Base-by-base conservation (phyloP, 331 rosid species). In the Acacia concinna region DNA sequence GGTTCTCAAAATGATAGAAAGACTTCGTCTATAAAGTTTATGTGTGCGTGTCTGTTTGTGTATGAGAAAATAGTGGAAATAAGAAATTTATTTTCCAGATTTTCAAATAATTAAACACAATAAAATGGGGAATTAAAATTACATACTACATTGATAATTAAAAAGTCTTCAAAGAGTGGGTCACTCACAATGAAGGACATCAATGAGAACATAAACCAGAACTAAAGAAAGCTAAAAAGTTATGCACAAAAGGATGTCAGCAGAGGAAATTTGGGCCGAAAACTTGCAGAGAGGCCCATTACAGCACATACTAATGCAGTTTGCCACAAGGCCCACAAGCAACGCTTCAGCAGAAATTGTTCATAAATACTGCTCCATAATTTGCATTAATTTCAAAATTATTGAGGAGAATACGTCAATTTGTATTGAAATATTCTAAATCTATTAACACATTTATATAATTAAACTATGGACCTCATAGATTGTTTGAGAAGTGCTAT, bases 291-390 rank as follows among this genome's bases (percentile, higher is more conserved):
- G 9, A 87, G 40, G 10, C 96, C 96, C 84, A 84, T 81, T 6
- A 82, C 23, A 13, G 73, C 38, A 83, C 93, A 85, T 23, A 85
- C 88, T 76, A 90, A 80, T 35, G 88, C 68, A n/a, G n/a, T n/a
- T n/a, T n/a, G n/a, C n/a, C n/a, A n/a, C n/a, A n/a, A n/a, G n/a
- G n/a, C n/a, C n/a, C 65, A 90, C 91, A 23, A 90, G 88, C 14
- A 90, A 60, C 2, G 85, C 85, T 87, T 90, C 91, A 2, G 92
- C 87, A 49, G 92, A 88, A 83, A 86, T 90, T 90, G 91, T 88
- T 87, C 95, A 90, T 87, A 79, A 87, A 87, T 62, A 90, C 95
- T 34, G 90, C 90, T 64, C 92, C 92, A 84, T 90, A 90, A 74
- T 87, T 92, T 90, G 90, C 91, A 85, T 66, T 72, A n/a, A n/a